These are phyloP conservation scores for Polygonum maritimum DNA, from an alignment of 148 eudicot genomes.

Conservation along the genomic window DNA sequence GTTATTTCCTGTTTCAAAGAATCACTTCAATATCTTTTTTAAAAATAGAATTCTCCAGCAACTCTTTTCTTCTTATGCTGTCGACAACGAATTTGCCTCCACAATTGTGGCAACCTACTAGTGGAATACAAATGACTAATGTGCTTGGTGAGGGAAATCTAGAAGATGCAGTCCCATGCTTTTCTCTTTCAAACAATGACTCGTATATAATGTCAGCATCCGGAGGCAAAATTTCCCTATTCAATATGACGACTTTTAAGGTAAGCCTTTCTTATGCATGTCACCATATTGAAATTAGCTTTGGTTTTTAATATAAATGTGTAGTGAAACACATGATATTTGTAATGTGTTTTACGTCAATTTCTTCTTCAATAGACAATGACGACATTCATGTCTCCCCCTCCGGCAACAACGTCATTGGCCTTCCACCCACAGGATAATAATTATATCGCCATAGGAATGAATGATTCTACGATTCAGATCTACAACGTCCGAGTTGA, in stretches of 20 bases:
- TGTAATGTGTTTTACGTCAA: neutral
- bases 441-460: slow-evolving; percentile 55
- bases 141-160: slow-evolving; percentile 34
- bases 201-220: slow-evolving; percentile 54
- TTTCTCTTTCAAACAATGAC: slow-evolving; percentile 57
- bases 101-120: slow-evolving; percentile 54
- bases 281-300: neutral
- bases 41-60: neutral
- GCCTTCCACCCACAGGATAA: slow-evolving; percentile 70
- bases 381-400: slow-evolving; percentile 56
- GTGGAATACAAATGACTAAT: slow-evolving; percentile 47
- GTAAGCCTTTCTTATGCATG: slow-evolving; percentile 17
- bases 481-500: slow-evolving; percentile 55
- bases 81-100: slow-evolving; percentile 36
- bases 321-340: neutral
- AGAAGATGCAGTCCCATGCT: slow-evolving; percentile 49
- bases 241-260: slow-evolving; percentile 45
- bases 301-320: neutral
- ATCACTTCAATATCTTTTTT: neutral
- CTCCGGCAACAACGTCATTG: slow-evolving; percentile 55
- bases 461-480: slow-evolving; percentile 51
- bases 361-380: slow-evolving; percentile 30
- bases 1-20: slow-evolving; percentile 1
- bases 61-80: slow-evolving; percentile 15
- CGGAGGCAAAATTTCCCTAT: slow-evolving; percentile 52